Conservation (phyloP, 1,139 yeast species). For the Sugiyamaella castrensis region DNA sequence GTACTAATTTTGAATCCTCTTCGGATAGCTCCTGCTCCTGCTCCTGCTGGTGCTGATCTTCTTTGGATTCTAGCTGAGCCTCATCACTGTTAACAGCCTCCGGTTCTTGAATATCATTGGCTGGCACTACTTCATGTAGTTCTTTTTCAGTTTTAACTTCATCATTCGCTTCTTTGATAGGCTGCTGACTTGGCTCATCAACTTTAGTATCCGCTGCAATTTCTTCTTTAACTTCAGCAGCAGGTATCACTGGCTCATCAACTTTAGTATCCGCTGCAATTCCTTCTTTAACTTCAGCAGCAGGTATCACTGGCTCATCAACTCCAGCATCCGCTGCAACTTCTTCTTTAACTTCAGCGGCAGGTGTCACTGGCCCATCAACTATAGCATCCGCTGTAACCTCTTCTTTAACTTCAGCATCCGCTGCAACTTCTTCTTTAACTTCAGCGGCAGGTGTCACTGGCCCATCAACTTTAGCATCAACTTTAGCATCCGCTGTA, state of each 20-base stretch:
- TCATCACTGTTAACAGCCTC: too few species aligned
- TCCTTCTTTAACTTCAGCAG: conserved; percentile 17
- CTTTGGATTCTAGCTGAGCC: too few species aligned
- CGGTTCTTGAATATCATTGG: too few species aligned
- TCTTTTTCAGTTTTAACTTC: too few species aligned
- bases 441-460: conserved; percentile 18
- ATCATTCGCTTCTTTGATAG: too few species aligned
- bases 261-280: conserved; percentile 18
- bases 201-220: conserved; percentile 4
- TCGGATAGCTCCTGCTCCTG: conserved; percentile 1
- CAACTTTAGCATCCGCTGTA: conserved; percentile 10
- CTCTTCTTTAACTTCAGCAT: conserved; percentile 17
- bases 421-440: conserved; percentile 22
- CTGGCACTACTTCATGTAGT: too few species aligned
- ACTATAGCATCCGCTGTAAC: conserved; percentile 18
- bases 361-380: conserved; percentile 19
- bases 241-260: conserved; percentile 19
- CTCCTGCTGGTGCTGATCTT: conserved; percentile 9
- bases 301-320: conserved; percentile 19
- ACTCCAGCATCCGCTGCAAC: conserved; percentile 18
- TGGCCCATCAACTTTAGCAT: conserved; percentile 16
- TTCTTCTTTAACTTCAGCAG: conserved; percentile 18
- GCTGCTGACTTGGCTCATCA: background rate
- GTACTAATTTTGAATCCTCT: conserved; percentile 1
- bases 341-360: conserved; percentile 17